Conservation (phyloP, 1,284 basidiomycete species). For the Malassezia psittaci region DNA sequence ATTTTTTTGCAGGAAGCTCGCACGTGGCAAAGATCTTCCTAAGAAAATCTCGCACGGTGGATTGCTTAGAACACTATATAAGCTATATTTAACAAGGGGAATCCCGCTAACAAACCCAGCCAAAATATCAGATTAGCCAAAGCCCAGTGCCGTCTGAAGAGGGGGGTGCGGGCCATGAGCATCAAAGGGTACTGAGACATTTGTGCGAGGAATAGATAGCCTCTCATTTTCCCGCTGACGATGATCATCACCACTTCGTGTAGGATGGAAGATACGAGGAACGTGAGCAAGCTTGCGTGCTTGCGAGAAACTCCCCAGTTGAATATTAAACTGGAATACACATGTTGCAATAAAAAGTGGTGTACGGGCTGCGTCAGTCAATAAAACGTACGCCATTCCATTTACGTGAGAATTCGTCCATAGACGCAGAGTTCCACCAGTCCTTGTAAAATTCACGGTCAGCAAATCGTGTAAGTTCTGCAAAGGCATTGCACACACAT, state of each 20-base stretch:
- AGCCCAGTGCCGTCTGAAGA: slow-evolving; percentile 29
- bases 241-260: slow-evolving; percentile 92
- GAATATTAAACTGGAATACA: slow-evolving; percentile 72
- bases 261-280: slow-evolving; percentile 56
- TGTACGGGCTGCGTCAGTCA: slow-evolving; percentile 55
- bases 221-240: slow-evolving; percentile 45
- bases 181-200: slow-evolving; percentile 89
- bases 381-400: slow-evolving; percentile 29
- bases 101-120: slow-evolving; percentile 70
- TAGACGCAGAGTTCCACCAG: slow-evolving; percentile 93
- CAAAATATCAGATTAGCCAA: slow-evolving; percentile 66
- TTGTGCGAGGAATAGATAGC: slow-evolving; percentile 51
- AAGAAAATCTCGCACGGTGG: not conserved
- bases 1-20: no score
- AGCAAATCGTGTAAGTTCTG: slow-evolving; percentile 66
- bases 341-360: slow-evolving; percentile 82
- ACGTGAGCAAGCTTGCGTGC: slow-evolving; percentile 79
- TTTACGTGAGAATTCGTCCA: slow-evolving; percentile 68
- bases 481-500: slow-evolving; percentile 86
- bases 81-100: slow-evolving; percentile 80
- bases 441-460: slow-evolving; percentile 95
- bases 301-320: slow-evolving; percentile 64
- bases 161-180: slow-evolving; percentile 53
- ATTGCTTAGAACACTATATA: slow-evolving; percentile 47
- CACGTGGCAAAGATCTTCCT: no score